phyloP scores from a whole-genome alignment of 495 filamentous ascomycete genomes.

The Platismatia glauca region DNA sequence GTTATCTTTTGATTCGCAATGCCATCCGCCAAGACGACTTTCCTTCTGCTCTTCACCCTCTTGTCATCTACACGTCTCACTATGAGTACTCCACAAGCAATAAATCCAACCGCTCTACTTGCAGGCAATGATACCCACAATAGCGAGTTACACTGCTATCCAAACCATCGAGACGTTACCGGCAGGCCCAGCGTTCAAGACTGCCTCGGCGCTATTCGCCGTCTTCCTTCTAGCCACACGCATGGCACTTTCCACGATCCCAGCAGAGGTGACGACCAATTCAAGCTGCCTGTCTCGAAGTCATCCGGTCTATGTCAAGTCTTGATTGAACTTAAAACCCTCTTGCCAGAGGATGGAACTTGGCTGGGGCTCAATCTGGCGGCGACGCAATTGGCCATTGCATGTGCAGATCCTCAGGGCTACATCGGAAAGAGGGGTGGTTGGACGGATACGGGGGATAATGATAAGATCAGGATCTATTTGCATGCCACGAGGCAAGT shows the following conservation, averaged over 20 bases:
- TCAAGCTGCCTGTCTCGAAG: neutral
- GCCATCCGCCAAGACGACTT: neutral
- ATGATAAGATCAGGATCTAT: neutral
- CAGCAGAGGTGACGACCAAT: neutral
- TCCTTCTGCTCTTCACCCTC: neutral
- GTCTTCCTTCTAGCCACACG: neutral
- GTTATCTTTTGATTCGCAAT: neutral
- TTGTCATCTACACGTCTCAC: neutral
- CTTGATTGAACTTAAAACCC: neutral
- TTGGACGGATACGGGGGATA: neutral
- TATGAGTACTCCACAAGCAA: neutral
- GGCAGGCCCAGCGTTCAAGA: neutral
- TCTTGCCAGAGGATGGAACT: neutral
- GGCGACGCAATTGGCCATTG: neutral
- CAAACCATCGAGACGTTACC: neutral
- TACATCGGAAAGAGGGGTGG: neutral
- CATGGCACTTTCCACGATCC: neutral
- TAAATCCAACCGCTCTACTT: neutral
- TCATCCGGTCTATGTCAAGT: neutral
- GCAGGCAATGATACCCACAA: neutral
- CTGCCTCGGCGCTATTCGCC: neutral
- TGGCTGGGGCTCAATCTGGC: neutral
- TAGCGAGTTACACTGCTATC: neutral
- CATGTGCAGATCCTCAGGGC: neutral
- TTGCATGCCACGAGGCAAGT: neutral